Evolutionary conservation across 345 rosid genomes (phyloP).

Genomic region (Eucalyptus albens): DNA sequence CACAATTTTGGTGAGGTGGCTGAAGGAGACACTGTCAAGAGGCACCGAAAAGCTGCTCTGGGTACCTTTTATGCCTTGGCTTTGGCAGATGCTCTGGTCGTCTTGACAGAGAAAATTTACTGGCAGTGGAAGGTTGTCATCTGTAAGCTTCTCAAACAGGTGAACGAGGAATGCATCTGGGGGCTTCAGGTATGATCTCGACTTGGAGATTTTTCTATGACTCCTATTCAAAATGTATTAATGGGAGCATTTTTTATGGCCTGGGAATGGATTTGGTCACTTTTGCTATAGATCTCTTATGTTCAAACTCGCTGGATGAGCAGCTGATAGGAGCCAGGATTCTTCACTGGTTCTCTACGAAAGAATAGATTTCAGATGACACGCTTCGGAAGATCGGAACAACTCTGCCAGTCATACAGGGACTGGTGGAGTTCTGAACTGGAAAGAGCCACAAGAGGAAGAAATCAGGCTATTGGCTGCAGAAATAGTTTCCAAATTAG

Average conservation of each 20-base stretch:
- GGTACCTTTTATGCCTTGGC: constrained; percentile 61
- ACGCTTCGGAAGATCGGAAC: constrained; percentile 66
- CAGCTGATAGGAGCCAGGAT: constrained; percentile 60
- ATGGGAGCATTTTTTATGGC: constrained; percentile 69
- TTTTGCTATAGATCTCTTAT: constrained; percentile 60
- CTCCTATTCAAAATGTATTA: constrained; percentile 61
- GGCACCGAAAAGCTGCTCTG: constrained; percentile 51
- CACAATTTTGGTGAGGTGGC: constrained; percentile 55
- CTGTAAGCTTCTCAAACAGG: background rate
- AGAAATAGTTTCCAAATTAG: constrained; percentile 51
- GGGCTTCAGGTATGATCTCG: constrained; percentile 45
- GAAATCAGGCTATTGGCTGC: constrained; percentile 64
- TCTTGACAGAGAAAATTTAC: constrained; percentile 58
- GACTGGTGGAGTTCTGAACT: constrained; percentile 77
- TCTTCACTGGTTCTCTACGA: constrained; percentile 35
- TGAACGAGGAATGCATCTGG: constrained; percentile 23
- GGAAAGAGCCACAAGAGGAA: constrained; percentile 74
- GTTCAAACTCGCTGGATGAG: constrained; percentile 54
- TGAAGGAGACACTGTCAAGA: constrained; percentile 52
- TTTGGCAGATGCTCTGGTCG: constrained; percentile 58
- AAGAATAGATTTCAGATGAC: constrained; percentile 35
- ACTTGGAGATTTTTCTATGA: constrained; percentile 64
- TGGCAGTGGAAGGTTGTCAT: constrained; percentile 26
- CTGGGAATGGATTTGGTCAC: constrained; percentile 66
- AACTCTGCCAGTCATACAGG: constrained; percentile 36